Percentiles rank a stretch among this genome's conserved stretches.
Evolutionary conservation across 352 stramenopile species (phyloP).

Genomic region (Pythium monospermum): DNA sequence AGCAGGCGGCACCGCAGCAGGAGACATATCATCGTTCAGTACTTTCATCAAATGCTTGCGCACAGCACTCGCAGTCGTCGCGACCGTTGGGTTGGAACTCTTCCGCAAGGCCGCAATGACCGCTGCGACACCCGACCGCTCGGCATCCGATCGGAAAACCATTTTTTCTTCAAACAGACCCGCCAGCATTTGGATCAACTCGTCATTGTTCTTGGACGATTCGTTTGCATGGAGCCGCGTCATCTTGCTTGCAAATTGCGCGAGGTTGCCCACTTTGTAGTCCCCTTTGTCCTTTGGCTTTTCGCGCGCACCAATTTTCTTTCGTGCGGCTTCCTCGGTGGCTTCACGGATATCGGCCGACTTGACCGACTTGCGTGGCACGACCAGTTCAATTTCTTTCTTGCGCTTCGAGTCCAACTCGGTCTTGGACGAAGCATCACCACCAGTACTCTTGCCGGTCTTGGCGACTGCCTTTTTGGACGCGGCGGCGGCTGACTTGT

Average conservation of each 20-base stretch:
- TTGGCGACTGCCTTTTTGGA: conserved; percentile 37
- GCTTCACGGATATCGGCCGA: conserved; percentile 71
- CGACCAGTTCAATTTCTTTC: conserved; percentile 76
- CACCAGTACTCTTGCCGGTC: no score
- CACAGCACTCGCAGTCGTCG: conserved; percentile 63
- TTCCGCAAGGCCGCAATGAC: conserved; percentile 67
- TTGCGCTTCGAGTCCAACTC: conserved; percentile 75
- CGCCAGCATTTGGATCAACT: conserved; percentile 67
- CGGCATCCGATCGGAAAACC: conserved; percentile 65
- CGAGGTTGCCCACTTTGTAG: conserved; percentile 63
- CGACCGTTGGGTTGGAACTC: conserved; percentile 61
- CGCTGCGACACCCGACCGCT: conserved; percentile 58
- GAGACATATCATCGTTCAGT: conserved; percentile 47
- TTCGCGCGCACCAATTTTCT: conserved; percentile 36
- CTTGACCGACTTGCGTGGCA: conserved; percentile 73
- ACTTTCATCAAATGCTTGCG: conserved; percentile 77
- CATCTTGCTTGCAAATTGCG: conserved; percentile 55
- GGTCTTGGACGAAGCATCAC: conserved; percentile 27
- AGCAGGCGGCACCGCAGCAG: no score
- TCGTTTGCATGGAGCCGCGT: conserved; percentile 53
- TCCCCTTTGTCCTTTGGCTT: conserved; percentile 59
- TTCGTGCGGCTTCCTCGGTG: conserved; percentile 60
- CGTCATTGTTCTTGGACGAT: conserved; percentile 72
- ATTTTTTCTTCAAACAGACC: conserved; percentile 65
- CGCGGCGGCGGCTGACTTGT: conserved; percentile 15